A percentile compares a stretch with the other conserved stretches of the same genome.
Evolutionary conservation across 371 early-diverging fungal genomes (phyloP).

Genomic region (Mortierella sp.): DNA sequence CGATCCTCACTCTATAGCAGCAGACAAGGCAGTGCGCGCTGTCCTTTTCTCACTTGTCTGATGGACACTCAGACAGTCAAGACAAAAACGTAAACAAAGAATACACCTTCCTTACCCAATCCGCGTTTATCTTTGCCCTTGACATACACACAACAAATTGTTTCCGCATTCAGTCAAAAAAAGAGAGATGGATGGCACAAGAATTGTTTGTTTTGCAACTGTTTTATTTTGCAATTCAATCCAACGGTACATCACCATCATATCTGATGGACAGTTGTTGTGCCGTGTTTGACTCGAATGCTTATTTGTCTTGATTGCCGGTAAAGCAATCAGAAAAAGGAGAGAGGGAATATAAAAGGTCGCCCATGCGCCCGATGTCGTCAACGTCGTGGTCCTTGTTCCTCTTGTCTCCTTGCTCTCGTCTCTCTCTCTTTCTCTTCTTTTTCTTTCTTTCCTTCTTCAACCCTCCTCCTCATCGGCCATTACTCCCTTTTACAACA

Average conservation of each 20-base stretch:
- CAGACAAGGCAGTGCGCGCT: too few species aligned
- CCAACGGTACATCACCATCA: too few species aligned
- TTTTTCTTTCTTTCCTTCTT: not conserved
- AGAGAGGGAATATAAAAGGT: not conserved
- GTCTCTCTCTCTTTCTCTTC: not conserved
- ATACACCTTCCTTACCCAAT: conserved; percentile 8
- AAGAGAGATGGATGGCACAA: not conserved
- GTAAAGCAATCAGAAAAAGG: not conserved
- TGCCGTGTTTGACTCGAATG: too few species aligned
- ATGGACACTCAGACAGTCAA: not conserved
- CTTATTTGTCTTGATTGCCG: not conserved
- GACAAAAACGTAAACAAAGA: not conserved
- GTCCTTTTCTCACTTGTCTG: too few species aligned
- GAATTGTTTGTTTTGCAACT: not conserved
- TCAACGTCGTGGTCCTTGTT: not conserved
- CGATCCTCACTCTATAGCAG: too few species aligned
- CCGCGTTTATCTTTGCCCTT: not conserved
- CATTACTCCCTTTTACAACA: not conserved
- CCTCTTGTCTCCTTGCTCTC: not conserved
- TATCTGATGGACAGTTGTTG: too few species aligned
- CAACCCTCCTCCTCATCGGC: too few species aligned
- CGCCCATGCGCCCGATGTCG: not conserved
- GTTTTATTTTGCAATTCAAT: too few species aligned
- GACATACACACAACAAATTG: not conserved
- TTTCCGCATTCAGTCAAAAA: not conserved